Base-by-base conservation (phyloP, 257 asterid genomes). In the Solanum arcanum region DNA sequence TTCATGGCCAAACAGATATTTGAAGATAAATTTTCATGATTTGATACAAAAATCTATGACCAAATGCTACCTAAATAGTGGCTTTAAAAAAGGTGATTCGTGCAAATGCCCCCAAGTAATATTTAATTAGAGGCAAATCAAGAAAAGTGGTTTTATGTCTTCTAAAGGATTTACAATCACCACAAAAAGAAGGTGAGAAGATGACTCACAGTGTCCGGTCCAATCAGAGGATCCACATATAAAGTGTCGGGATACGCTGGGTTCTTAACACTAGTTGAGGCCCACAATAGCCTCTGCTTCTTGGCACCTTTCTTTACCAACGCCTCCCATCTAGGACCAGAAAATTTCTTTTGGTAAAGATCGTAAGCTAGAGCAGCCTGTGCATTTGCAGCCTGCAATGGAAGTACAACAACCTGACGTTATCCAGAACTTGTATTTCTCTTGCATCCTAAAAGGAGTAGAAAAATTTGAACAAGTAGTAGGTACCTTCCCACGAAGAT, bases 251-350 rank as follows among this genome's bases (percentile, higher is more conserved):
- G 90, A 90, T 97, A 97, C 86, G 98, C 98, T 85, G 99, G 99
- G 88, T 97, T 97, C 96, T 97, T 97, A 72, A 97, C 99, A 70
- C 99, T 96, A 83, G 99, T 97, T 86, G 99, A 97, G 76, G 99
- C 99, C 99, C 99, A 97, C 80, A 97, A 93, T 86, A 97, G 93
- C 91, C 99, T 94, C 92, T 97, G 99, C 92, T 96, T 97, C 95
- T 97, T 97, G 60, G 99, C 99, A 88, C 99, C 99, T 89, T 97
- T 97, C 94, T 95, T 97, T 89, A 91, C 98, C 95, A 97, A 90
- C 39, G 97, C 98, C 90, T 97, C 99, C 99, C 99, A 97, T 93
- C 99, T 93, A 60, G 98, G 98, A 52, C 99, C 99, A 64, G 99
- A 97, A 92, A 97, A 97, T 89, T 97, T 97, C 93, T 94, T 94